Base-by-base conservation (phyloP, 345 rosid genomes). In the Alliaria petiolata region DNA sequence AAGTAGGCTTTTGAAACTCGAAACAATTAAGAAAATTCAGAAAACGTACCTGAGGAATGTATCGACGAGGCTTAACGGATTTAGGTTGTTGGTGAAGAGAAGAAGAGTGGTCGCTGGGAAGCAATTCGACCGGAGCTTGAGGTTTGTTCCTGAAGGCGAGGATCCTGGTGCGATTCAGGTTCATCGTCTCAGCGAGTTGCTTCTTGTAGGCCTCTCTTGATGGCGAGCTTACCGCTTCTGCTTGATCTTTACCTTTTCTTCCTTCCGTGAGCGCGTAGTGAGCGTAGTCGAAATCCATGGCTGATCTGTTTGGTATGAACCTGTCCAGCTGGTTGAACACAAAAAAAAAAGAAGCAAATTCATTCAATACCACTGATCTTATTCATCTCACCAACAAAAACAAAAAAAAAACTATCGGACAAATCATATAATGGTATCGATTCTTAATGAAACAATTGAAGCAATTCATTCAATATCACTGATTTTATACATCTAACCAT, bases 261-360 rank as follows among this genome's bases (percentile, higher is more conserved):
- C 54, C 54, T 49, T 49, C 15, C 7, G 81, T 84, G 8, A 85
- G 61, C 81, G 86, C 86, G 69, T 56, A 87, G 61, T 78, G 86
- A 0, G 92, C 90, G 45, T 79, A 89, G 25, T 87, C 92, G 35
- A 83, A 72, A 70, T 89, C 85, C 83, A 87, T 89, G 2, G 92
- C 96, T 7, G 92, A 80, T 33, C 92, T 64, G 43, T 87, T 89
- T 0, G 96, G 90, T 20, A 89, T 89, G 53, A 87, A 89, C 5
- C 92, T 80, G 59, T 89, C 96, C 79, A 84, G 52, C 92, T 85
- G 80, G 3, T 16, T 4, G 15, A 58, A 3, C 5, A 39, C 25
- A 28, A 8, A n/a, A n/a, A n/a, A n/a, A n/a, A n/a, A n/a, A n/a
- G n/a, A 68, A 35, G 8, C 30, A 73, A 30, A 9, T 72, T 30